Base-by-base conservation (phyloP, 1,284 basidiomycete species). In the Chalciporus piperatoides region DNA sequence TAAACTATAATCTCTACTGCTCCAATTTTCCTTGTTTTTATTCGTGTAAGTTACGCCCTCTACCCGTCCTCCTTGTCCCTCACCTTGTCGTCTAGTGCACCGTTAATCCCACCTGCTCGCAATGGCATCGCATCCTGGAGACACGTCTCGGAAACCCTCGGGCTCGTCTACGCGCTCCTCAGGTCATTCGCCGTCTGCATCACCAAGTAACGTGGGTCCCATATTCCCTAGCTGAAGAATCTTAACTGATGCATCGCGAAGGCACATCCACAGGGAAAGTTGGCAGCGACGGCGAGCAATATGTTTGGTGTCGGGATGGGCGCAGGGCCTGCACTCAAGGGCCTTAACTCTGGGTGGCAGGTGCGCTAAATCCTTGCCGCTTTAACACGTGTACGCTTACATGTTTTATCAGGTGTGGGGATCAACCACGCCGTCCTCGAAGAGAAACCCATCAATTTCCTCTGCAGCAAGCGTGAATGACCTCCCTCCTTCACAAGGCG, bases 271-370 rank as follows among this genome's bases (percentile, higher is more conserved):
- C 72, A 77, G 55, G 70, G 75, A 58, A 81, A 76, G 56, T 63
- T 77, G 51, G 66, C 69, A 27, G 58, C 71, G 36, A 49, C 65
- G 28, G 59, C 74, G 21, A 63, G 65, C 27, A 79, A 74, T 56
- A 76, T 81, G 70, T 78, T 83, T 61, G 76, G 72, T 42, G 75
- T 77, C 25, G 75, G 75, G 14, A 77, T 82, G 69, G 67, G 71
- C 54, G 68, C 75, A 23, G 68, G 72, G 2, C 73, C 68, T 37
- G 67, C 71, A 10, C 68, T 81, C 52, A 81, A 82, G 60, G 66
- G 70, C 24, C 69, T 83, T 51, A 81, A 78, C 63, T 71, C 80
- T 47, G 79, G 82, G 41, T 89, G 86, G 86, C 82, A 85, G 77
- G 86, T 83, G 53, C 51, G 81, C 71, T 25, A 23, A 46, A 4